phyloP scores from a whole-genome alignment of 805 yeast species.

The Pichia scutulata region DNA sequence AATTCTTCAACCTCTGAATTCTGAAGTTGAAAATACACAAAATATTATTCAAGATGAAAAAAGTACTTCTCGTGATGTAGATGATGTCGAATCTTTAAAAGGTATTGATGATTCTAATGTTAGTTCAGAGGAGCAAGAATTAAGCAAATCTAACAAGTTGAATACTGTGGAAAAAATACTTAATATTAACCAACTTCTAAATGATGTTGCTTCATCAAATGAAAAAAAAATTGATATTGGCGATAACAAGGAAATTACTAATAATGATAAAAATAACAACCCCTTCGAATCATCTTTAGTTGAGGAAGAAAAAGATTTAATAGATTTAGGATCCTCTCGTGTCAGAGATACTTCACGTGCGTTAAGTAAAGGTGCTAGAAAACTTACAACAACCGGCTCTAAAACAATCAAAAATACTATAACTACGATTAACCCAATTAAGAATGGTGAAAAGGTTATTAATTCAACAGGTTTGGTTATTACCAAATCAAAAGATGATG shows the following conservation, averaged over 20 bases:
- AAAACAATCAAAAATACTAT: not conserved
- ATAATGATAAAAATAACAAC: not conserved
- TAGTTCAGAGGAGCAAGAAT: not conserved
- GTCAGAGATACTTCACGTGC: not conserved
- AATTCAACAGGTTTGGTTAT: not conserved
- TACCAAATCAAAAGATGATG: slow-evolving; percentile 3
- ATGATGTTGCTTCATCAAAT: not conserved
- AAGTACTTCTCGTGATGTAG: not conserved
- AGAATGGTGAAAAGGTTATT: not conserved
- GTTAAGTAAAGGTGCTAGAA: not conserved
- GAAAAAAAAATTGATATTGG: not conserved
- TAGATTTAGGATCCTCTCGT: not conserved
- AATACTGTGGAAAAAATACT: not conserved
- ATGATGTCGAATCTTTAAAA: not conserved
- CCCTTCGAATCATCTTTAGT: not conserved
- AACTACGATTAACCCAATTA: not conserved
- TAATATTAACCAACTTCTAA: not conserved
- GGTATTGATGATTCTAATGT: not conserved
- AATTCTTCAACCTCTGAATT: no score
- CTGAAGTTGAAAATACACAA: not conserved
- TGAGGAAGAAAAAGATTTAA: not conserved
- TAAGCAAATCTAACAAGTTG: not conserved
- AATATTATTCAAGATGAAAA: not conserved
- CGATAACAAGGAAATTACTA: not conserved
- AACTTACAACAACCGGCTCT: not conserved